phyloP scores from a whole-genome alignment of 495 filamentous ascomycete genomes.

The Neurospora terricola region DNA sequence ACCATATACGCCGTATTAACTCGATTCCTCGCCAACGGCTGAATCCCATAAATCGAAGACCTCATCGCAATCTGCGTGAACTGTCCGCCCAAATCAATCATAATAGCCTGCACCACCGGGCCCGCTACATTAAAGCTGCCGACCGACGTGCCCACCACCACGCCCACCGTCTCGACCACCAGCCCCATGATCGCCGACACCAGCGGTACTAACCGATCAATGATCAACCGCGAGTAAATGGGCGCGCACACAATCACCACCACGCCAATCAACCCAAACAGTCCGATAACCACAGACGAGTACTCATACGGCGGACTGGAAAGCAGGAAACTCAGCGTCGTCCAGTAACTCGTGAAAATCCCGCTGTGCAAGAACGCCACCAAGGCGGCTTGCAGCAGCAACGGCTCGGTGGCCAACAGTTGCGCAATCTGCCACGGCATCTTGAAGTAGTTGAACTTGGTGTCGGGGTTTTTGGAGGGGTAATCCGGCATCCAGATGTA shows the following conservation, averaged over 20 bases:
- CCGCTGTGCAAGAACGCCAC: slow-evolving; percentile 32
- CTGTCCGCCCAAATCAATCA: slow-evolving; percentile 65
- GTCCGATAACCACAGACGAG: slow-evolving; percentile 54
- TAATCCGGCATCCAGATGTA: slow-evolving; percentile 77
- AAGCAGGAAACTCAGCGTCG: slow-evolving; percentile 72
- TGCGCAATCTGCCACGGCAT: slow-evolving; percentile 54
- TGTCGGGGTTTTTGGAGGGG: slow-evolving; percentile 55
- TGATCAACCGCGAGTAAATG: slow-evolving; percentile 57
- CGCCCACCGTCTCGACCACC: slow-evolving; percentile 46
- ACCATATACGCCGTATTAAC: slow-evolving; percentile 84
- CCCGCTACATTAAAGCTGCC: slow-evolving; percentile 59
- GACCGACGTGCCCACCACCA: slow-evolving; percentile 59
- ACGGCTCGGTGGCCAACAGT: slow-evolving; percentile 52
- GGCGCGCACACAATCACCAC: slow-evolving; percentile 56
- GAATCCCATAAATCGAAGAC: slow-evolving; percentile 58
- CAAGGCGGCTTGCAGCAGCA: slow-evolving; percentile 50
- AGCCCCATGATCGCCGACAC: slow-evolving; percentile 57
- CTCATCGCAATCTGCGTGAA: slow-evolving; percentile 69
- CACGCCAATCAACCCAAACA: slow-evolving; percentile 72
- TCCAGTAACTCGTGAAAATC: slow-evolving; percentile 54
- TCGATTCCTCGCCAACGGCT: slow-evolving; percentile 61
- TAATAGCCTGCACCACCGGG: slow-evolving; percentile 63
- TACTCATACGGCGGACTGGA: slow-evolving; percentile 59
- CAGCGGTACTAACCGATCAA: slow-evolving; percentile 56
- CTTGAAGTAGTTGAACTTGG: slow-evolving; percentile 50